Evolutionary conservation across 306 rosid genomes (phyloP), one percentile per base, ranked within the genome.

Genomic region (Dalbergia cochinchinensis): DNA sequence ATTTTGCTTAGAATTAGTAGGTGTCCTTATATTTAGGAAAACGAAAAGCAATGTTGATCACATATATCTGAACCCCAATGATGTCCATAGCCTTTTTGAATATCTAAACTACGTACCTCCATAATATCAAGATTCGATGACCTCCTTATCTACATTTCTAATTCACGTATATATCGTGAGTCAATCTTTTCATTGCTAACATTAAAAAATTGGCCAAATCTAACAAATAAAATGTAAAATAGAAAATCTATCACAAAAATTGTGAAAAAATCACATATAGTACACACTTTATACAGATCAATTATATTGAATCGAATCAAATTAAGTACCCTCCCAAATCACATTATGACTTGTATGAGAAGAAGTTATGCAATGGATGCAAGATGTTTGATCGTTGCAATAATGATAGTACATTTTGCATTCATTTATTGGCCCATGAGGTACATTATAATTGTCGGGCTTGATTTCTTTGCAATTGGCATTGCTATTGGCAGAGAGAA

Each of bases 81-180:
- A 81, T 69, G 60, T 91, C 82, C 77, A 86, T 45, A 11, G 50
- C 70, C 16, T 82, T 73, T 73, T 11, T 87, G 62, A 80, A 91
- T 84, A 45, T 91, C 96, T 26, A 0, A 0, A 20, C 4, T 3
- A 70, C 31, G 2, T 26, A 26, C 81, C 69, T 83, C 78, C 9
- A 91, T 89, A 45, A 83, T 90, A 35, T 89, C 84, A 8, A 85
- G 90, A 59, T 87, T 84, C 0, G 90, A 87, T 0, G 96, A 91
- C 66, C 88, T 80, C 64, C 93, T 88, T 16, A 91, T 81, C 91
- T 91, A 66, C 83, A 79, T 78, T 12, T 0, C 59, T 62, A 15
- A 2, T 45, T 0, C 59, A 78, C 53, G 5, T 59, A 33, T 44
- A 4, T 59, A 33, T 44, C 62, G 57, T 11, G 35, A 68, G 31